Evolutionary conservation across 768 basidiomycete species (phyloP), one percentile per base, ranked within the genome.

Genomic region (Termitomyces heimii): DNA sequence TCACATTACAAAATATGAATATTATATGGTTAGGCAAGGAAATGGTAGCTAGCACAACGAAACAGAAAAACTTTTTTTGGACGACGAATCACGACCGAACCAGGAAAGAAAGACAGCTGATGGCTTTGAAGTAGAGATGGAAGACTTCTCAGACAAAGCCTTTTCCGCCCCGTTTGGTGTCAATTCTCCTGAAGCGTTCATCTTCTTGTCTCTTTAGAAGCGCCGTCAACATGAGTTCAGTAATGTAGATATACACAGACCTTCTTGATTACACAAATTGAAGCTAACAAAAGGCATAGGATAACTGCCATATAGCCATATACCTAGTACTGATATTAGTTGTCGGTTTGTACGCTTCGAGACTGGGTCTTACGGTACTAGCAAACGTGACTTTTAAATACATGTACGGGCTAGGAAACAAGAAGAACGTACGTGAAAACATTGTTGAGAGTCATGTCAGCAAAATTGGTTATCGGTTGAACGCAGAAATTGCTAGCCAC

Each of bases 1-100:
- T 31, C 5, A 31, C 31, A 8, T 8, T 8, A 31, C 31, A 1
- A 37, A 37, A 5, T 37, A 95, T 96, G 94, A 92, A 94, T 91
- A 95, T 92, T 94, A 94, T 93, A 95, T 96, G n/a, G n/a, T 94
- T 94, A 92, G 93, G 96, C 31, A 39, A 39, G 35, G 35, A 37
- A 1, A 37, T 37, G 90, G 94, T 92, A 93, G 31, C 93, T 94
- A 96, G 94, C 94, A 95, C 93, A 96, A 95, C 93, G 93, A 95
- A 94, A 94, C 95, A 93, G 94, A 37, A 26, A 18, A 16, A 10
- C 22, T 1, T 4, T 35, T 18, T 14, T 7, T 18, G 31, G 32
- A 26, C 16, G 32, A 34, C 32, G 3, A 5, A 10, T 47, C 9
- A 31, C 10, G 18, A 53, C 20, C 22, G 28, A 56, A 37, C 2